Conservation (phyloP, 169 alveolate genomes). For the Cryptosporidium baileyi region DNA sequence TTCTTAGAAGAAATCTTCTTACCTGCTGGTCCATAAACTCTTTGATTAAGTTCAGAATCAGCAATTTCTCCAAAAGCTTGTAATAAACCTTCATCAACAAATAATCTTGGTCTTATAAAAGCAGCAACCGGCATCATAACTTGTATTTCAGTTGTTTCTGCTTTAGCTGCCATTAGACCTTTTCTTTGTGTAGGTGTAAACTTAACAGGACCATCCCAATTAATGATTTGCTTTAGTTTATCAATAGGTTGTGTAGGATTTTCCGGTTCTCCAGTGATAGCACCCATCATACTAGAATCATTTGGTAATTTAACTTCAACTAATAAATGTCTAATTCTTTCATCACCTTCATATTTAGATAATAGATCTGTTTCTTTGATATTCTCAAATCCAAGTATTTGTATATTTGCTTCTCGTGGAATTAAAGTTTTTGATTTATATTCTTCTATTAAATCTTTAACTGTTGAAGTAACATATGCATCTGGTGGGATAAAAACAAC, state of each 20-base stretch:
- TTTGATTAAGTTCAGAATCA: constrained; percentile 44
- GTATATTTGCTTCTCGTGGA: constrained; percentile 65
- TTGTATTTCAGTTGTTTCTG: constrained; percentile 61
- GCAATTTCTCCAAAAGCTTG: constrained; percentile 69
- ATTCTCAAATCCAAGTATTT: constrained; percentile 29
- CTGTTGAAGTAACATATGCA: constrained; percentile 54
- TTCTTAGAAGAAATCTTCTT: constrained; percentile 31
- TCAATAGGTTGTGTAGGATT: constrained; percentile 59
- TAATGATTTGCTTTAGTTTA: constrained; percentile 47
- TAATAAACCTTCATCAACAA: constrained; percentile 39
- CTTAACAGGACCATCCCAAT: constrained; percentile 68
- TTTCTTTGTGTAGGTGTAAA: constrained; percentile 51
- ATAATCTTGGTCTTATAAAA: constrained; percentile 49
- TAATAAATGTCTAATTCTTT: constrained; percentile 59
- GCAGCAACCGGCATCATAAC: constrained; percentile 70
- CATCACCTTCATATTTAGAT: constrained; percentile 65
- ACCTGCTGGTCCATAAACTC: constrained; percentile 54
- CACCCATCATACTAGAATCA: constrained; percentile 56
- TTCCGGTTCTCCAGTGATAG: constrained; percentile 25
- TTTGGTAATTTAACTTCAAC: constrained; percentile 51
- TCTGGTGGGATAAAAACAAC: constrained; percentile 58
- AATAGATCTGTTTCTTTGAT: constrained; percentile 54
- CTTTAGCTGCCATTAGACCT: constrained; percentile 50
- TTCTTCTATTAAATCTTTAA: constrained; percentile 55
- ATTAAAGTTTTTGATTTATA: constrained; percentile 48